Base-by-base conservation (phyloP, 495 filamentous ascomycete genomes). In the Daldinia vernicosa region DNA sequence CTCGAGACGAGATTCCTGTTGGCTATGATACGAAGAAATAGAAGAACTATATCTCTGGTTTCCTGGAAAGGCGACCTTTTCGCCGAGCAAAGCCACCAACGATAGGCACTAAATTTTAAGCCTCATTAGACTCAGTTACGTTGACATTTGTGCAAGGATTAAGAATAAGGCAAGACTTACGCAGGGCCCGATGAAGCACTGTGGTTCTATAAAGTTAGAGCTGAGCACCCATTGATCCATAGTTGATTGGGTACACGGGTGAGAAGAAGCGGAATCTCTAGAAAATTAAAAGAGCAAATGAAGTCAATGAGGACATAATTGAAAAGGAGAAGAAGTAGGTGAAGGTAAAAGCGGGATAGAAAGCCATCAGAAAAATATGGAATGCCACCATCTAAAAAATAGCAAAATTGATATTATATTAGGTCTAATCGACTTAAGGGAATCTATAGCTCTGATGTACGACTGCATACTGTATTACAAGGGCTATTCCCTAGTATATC, bases 1-100 rank as follows among this genome's bases (percentile, higher is more conserved):
- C 0, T 56, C 35, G 1, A 78, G 11, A 9, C 57, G 66, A 58
- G 77, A 76, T 15, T 45, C 24, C 28, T 75, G 65, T 4, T 32
- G 55, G 6, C 55, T 55, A 35, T 63, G 71, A 32, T 75, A 75
- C 43, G 69, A 69, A 6, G 39, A 37, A 7, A 69, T 7, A 6
- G 68, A 72, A 3, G 52, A 30, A 22, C 53, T 30, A 26, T 75
- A 75, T 9, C 11, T 26, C 1, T 30, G 2, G 22, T 27, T 65
- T 4, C 60, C 68, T 5, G 66, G 66, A 14, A 66, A 27, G 2
- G 28, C 35, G 2, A 73, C 66, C 4, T 73, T 73, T 3, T 56
- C 51, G 30, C 62, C 62, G 1, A 65, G 52, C 8, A 47, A 37
- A 19, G 62, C n/a, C 2, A 19, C 2, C 5, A 65, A 35, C 2